Conservation (phyloP, 768 basidiomycete species). For the Lanmaoa rubissima region DNA sequence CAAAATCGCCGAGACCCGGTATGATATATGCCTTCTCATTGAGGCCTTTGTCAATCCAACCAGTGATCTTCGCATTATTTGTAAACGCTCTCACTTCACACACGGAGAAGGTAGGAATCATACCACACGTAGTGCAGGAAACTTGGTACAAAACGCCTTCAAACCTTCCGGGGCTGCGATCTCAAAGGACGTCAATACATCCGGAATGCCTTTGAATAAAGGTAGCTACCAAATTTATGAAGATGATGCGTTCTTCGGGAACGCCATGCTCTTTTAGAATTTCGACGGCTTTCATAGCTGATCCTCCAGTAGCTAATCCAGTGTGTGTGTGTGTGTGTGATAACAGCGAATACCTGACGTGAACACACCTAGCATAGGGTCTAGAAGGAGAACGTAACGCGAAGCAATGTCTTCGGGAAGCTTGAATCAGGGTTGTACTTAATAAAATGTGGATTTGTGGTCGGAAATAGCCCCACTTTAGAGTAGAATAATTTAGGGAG, state of each 20-base stretch:
- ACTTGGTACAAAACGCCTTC: conserved; percentile 70
- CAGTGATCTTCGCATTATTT: conserved; percentile 65
- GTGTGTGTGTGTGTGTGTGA: neutral
- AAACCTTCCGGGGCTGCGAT: conserved; percentile 91
- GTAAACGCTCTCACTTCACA: neutral
- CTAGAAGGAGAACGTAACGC: conserved; percentile 91
- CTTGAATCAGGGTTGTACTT: conserved; percentile 34
- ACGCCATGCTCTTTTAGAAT: conserved; percentile 90
- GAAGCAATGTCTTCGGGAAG: conserved; percentile 90
- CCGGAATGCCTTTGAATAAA: neutral
- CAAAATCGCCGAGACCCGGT: conserved; percentile 96
- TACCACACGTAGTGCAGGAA: conserved; percentile 76
- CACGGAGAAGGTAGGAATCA: conserved; percentile 27
- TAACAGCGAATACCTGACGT: neutral
- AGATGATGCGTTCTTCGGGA: conserved; percentile 91
- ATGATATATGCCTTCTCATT: conserved; percentile 91
- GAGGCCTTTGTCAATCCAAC: conserved; percentile 92
- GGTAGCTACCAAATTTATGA: conserved; percentile 77
- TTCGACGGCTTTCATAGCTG: conserved; percentile 96
- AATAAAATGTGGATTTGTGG: neutral
- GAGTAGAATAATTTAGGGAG: conserved; percentile 91
- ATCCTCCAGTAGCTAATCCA: conserved; percentile 83
- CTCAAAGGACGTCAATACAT: conserved; percentile 37
- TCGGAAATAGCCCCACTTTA: conserved; percentile 46
- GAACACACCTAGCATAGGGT: conserved; percentile 90